Evolutionary conservation across 805 yeast species (phyloP), one percentile per base, ranked within the genome.

Genomic region (Cyberlindnera samutprakarnensis): DNA sequence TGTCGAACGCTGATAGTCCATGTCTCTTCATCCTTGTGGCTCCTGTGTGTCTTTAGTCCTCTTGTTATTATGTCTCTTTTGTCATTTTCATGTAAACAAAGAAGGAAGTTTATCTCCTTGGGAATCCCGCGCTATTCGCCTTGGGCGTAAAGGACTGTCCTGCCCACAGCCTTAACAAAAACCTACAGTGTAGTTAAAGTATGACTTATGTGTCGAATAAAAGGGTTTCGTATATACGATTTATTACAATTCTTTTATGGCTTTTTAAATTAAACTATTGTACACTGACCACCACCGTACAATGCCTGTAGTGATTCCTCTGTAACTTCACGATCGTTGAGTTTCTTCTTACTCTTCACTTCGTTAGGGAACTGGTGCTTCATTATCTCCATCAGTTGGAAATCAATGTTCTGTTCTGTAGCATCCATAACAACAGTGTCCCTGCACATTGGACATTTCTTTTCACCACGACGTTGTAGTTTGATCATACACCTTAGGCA

Each of bases 401-500:
- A 22, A 46, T 82, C 90, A 38, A 81, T 56, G 42, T 79, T 78
- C 2, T 59, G 41, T 18, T 74, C 71, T 42, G 77, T 78, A 2
- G 88, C 87, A 27, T 55, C 32, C 46, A 64, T 48, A 7, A 80
- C 70, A 2, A 75, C 82, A 8, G 59, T 47, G 19, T 64, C 64
- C 23, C 64, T 48, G 50, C 92, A 81, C 20, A 81, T 57, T 1
- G 92, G 92, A 51, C 92, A 81, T 41, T 69, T 68, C 25, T 68
- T 66, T 38, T 75, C 75, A 3, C 51, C 53, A 34, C 70, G 66
- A 32, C 81, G 64, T 52, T 80, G 82, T 41, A 81, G 47, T 44
- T 78, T 78, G 17, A 82, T 78, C 35, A 80, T 53, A 44, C 92
- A 81, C 29, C 88, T 57, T 4, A 81, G 74, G 51, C 92, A 81